Evolutionary conservation across 306 rosid genomes (phyloP), one percentile per base, ranked within the genome.

Genomic region (Acacia crassicarpa): DNA sequence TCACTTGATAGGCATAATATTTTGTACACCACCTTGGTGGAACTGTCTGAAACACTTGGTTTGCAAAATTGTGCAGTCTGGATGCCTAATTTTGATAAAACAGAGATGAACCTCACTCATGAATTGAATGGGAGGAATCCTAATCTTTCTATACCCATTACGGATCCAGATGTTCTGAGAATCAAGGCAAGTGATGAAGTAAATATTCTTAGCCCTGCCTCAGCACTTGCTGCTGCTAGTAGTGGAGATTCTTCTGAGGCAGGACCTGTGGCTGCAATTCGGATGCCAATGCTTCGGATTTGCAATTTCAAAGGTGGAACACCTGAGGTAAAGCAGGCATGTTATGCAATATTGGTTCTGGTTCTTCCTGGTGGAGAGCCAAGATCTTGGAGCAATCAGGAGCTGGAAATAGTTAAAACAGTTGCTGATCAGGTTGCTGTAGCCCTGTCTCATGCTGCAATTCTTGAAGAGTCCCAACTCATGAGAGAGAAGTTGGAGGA

Each of bases 361-460:
- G 87, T 93, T 81, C 97, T 94, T 79, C 97, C 97, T 3, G 84
- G 85, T 5, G 85, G 81, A n/a, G 90, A 86, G 67, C 86, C 86
- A 44, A 84, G 97, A 81, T 53, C 87, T 70, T 94, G 98, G 98
- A 90, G 87, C 75, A 20, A 67, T 75, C 94, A 91, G 72, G 98
- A 91, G 80, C 72, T 89, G 25, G 97, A 94, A 90, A 91, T 93
- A 48, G 89, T 94, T 32, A 87, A 93, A 83, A 92, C 86, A 4
- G 98, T 94, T 84, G 98, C 97, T 33, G 98, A 94, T 87, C 98
- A 94, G 85, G 98, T 93, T 46, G 95, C 97, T 9, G 97, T 94
- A 75, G 98, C 97, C 69, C 89, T 94, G 20, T 94, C 98, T 46
- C 98, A 94, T 79, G 97, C 98, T 17, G 95, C 92, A 4, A 84